phyloP scores from a whole-genome alignment of 2,329 filamentous ascomycete species.

The Cercospora sp. region DNA sequence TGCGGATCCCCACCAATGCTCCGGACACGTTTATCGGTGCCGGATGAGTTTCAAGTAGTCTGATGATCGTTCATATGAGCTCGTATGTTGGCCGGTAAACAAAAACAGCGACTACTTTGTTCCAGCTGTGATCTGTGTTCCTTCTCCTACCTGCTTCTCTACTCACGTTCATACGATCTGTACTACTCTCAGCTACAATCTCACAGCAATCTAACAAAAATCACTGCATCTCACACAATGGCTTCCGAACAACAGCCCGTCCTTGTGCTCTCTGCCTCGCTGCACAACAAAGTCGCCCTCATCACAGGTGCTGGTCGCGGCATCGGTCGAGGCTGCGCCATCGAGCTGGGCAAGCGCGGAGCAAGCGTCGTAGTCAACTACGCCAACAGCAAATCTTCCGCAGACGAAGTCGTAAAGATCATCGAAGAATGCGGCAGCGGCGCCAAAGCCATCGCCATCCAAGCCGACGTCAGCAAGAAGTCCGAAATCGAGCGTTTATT shows the following conservation, averaged over 20 bases:
- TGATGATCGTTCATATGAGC: constrained; percentile 4
- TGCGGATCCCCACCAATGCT: constrained; percentile 17
- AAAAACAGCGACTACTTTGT: background rate
- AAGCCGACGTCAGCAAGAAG: constrained; percentile 58
- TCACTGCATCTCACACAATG: background rate
- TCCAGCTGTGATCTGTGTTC: background rate
- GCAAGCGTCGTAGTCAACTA: constrained; percentile 67
- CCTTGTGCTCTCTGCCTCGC: constrained; percentile 51
- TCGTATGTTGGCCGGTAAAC: background rate
- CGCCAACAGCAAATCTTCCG: constrained; percentile 55
- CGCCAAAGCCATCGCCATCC: constrained; percentile 58
- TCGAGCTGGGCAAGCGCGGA: constrained; percentile 66
- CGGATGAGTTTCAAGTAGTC: constrained; percentile 10
- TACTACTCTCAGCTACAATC: background rate
- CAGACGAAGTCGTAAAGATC: constrained; percentile 51
- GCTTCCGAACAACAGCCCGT: constrained; percentile 34
- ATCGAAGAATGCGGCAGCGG: constrained; percentile 51
- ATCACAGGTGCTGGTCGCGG: constrained; percentile 67
- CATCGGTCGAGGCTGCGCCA: constrained; percentile 66
- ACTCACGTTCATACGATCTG: background rate
- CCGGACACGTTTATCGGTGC: constrained; percentile 12
- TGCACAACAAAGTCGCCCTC: constrained; percentile 58
- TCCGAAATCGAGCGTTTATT: constrained; percentile 61
- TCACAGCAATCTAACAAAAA: background rate
- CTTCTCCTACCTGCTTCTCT: background rate